A percentile compares a stretch with the other conserved stretches of the same genome.
Conservation (phyloP, 768 basidiomycete species). For the Amanita molliuscula region DNA sequence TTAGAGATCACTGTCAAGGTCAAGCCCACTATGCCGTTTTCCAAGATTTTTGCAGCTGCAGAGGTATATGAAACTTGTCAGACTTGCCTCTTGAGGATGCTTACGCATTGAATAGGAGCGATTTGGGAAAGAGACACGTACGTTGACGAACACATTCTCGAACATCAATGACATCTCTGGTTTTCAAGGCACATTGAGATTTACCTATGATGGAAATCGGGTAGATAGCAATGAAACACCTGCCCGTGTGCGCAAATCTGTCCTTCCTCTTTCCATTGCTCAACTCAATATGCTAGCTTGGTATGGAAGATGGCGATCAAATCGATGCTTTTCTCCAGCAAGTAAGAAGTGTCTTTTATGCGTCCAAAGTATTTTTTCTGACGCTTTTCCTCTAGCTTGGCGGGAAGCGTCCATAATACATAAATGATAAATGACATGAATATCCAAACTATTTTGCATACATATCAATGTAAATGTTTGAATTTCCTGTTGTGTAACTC, state of each 20-base stretch:
- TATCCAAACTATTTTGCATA: no score
- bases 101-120: slow-evolving; percentile 31
- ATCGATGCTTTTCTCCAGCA: slow-evolving; percentile 53
- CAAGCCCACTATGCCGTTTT: slow-evolving; percentile 31
- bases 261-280: background rate
- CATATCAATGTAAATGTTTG: background rate
- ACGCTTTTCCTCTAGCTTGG: background rate
- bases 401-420: background rate
- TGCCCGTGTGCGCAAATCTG: slow-evolving; percentile 28
- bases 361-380: background rate
- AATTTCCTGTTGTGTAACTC: background rate
- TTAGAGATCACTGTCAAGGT: slow-evolving; percentile 61
- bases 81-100: background rate
- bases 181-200: slow-evolving; percentile 49
- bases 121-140: slow-evolving; percentile 48
- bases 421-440: background rate
- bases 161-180: background rate
- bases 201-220: slow-evolving; percentile 45
- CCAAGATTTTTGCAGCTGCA: slow-evolving; percentile 56
- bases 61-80: slow-evolving; percentile 33
- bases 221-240: slow-evolving; percentile 42
- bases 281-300: slow-evolving; percentile 23
- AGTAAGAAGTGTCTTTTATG: slow-evolving; percentile 21
- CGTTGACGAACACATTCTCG: slow-evolving; percentile 7
- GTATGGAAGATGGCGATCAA: slow-evolving; percentile 53